Evolutionary conservation across 2,329 filamentous ascomycete species (phyloP).

Genomic region (Bipolaris victoriae): DNA sequence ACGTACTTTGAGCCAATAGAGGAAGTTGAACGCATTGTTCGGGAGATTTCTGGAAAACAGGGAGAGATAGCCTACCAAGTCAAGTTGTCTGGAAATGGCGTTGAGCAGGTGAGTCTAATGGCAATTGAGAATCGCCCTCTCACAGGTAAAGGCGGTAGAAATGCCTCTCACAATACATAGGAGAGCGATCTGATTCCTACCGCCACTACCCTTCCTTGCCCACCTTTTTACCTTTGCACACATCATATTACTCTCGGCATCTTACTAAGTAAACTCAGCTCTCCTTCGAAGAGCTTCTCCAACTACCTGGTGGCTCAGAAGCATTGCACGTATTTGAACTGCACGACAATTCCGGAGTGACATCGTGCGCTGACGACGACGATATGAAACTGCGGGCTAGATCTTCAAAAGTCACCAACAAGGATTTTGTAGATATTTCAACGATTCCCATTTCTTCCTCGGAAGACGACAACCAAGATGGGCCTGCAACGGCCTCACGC

Average conservation of each 20-base stretch:
- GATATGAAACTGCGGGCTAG: constrained; percentile 38
- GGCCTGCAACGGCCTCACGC: constrained; percentile 17
- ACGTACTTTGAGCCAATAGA: constrained; percentile 40
- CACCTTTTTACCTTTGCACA: background rate
- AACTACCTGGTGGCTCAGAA: constrained; percentile 54
- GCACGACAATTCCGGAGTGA: constrained; percentile 25
- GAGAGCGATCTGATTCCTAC: background rate
- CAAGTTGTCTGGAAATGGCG: constrained; percentile 49
- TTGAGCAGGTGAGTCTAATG: constrained; percentile 50
- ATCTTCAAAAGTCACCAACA: constrained; percentile 16
- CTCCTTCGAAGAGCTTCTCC: constrained; percentile 53
- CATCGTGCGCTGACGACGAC: constrained; percentile 19
- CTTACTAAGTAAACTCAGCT: constrained; percentile 47
- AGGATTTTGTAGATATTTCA: constrained; percentile 40
- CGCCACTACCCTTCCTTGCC: background rate
- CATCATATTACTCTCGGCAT: background rate
- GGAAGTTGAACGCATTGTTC: constrained; percentile 50
- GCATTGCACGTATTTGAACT: constrained; percentile 53
- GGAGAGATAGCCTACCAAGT: constrained; percentile 51
- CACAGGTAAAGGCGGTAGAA: constrained; percentile 6
- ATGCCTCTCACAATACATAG: background rate
- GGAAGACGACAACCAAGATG: constrained; percentile 31
- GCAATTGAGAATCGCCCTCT: background rate
- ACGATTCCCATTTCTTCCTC: constrained; percentile 40
- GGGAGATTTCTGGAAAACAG: constrained; percentile 39